These are phyloP conservation scores for Chimonanthus praecox DNA, from an alignment of 164 flowering plant species.

Conservation along the genomic window DNA sequence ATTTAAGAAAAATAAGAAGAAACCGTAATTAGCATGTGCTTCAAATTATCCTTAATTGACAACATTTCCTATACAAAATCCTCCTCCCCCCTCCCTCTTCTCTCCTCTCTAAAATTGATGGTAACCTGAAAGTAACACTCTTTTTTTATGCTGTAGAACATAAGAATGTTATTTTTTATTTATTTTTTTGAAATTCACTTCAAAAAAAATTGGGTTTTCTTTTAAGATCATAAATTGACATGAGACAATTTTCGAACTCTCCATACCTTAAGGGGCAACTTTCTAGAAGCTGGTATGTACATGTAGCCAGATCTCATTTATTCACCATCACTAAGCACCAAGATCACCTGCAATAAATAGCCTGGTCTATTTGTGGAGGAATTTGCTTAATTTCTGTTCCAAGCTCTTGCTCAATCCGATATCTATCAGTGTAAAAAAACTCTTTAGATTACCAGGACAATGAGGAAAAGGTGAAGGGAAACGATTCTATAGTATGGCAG, in stretches of 20 bases:
- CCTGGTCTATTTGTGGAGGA: slow-evolving; percentile 96
- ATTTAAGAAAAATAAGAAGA: too few relatives aligned
- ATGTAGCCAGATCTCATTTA: slow-evolving; percentile 22
- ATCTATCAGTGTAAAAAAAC: slow-evolving; percentile 37
- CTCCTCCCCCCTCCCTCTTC: too few relatives aligned
- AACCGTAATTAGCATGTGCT: too few relatives aligned
- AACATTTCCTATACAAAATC: too few relatives aligned
- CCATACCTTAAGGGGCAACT: slow-evolving; percentile 1
- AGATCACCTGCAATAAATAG: slow-evolving; percentile 70
- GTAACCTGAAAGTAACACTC: too few relatives aligned
- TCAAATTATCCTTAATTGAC: too few relatives aligned
- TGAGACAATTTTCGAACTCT: neutral
- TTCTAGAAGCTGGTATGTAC: slow-evolving; percentile 18
- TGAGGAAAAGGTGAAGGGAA: neutral
- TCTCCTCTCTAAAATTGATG: too few relatives aligned
- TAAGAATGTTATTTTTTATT: too few relatives aligned
- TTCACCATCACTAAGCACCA: slow-evolving; percentile 27
- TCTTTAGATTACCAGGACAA: neutral
- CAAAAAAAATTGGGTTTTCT: too few relatives aligned
- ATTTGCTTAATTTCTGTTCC: slow-evolving; percentile 99
- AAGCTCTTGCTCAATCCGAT: slow-evolving; percentile 98
- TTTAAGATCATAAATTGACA: too few relatives aligned
- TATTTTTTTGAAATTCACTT: too few relatives aligned
- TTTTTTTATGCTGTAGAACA: too few relatives aligned
- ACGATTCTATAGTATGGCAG: neutral